Conservation (phyloP, 1,284 basidiomycete species). For the Ustilago bromivora region DNA sequence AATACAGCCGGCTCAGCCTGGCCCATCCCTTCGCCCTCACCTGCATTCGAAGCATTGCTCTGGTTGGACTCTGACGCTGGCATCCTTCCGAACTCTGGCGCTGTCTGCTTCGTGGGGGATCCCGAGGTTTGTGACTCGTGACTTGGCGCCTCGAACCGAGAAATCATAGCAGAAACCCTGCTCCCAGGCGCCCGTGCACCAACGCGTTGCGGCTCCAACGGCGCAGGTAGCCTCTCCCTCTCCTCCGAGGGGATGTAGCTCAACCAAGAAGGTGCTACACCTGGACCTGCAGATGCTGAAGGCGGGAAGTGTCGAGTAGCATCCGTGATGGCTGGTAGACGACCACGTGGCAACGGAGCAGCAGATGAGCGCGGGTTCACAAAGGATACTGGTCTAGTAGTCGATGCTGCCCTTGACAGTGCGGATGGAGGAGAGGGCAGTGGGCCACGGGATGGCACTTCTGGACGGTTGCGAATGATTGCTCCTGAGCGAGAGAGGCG, state of each 20-base stretch:
- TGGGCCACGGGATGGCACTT: not conserved
- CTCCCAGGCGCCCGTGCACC: slow-evolving; percentile 20
- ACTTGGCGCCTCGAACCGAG: slow-evolving; percentile 31
- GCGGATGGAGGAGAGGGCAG: slow-evolving; percentile 14
- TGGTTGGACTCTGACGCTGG: slow-evolving; percentile 5
- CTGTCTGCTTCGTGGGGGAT: slow-evolving; percentile 14
- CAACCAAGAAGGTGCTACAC: slow-evolving; percentile 42
- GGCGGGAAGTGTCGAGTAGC: slow-evolving; percentile 63
- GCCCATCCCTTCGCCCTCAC: not conserved
- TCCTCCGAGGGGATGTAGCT: slow-evolving; percentile 50
- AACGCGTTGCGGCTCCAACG: slow-evolving; percentile 33
- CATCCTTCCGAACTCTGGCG: not conserved
- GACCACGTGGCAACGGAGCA: slow-evolving; percentile 54
- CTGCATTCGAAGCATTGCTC: not conserved
- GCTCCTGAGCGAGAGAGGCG: slow-evolving; percentile 41
- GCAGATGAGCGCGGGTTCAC: slow-evolving; percentile 53
- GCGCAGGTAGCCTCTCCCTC: slow-evolving; percentile 32
- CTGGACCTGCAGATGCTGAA: slow-evolving; percentile 28
- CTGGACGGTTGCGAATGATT: slow-evolving; percentile 19
- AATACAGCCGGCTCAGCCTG: slow-evolving; percentile 24
- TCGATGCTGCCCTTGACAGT: slow-evolving; percentile 24
- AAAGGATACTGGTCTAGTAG: slow-evolving; percentile 43
- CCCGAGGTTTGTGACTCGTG: slow-evolving; percentile 3
- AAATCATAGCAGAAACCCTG: slow-evolving; percentile 51
- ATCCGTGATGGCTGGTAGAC: slow-evolving; percentile 59